These are phyloP conservation scores for Carex myosuroides DNA, from an alignment of 176 grass and related monocot genomes.

Conservation along the genomic window DNA sequence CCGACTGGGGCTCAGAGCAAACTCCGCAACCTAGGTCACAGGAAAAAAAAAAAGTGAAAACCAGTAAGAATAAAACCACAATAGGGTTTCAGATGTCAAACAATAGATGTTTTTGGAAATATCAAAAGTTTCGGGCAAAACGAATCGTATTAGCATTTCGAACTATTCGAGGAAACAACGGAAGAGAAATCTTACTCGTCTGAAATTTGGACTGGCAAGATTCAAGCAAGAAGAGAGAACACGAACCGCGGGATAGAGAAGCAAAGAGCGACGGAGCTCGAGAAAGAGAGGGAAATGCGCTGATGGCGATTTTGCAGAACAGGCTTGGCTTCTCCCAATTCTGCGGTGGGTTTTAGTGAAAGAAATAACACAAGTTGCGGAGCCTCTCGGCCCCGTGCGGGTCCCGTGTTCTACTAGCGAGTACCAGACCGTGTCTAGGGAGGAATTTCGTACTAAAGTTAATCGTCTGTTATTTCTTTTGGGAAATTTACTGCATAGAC, in stretches of 20 bases:
- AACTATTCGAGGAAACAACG: background rate
- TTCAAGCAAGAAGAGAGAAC: background rate
- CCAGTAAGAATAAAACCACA: background rate
- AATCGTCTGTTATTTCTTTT: background rate
- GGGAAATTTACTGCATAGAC: background rate
- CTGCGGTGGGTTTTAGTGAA: background rate
- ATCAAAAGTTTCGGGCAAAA: background rate
- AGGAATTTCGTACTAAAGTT: background rate
- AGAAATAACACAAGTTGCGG: background rate
- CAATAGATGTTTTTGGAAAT: background rate
- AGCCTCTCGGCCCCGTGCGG: background rate
- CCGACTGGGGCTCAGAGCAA: background rate
- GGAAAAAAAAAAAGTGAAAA: background rate
- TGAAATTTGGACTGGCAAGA: background rate
- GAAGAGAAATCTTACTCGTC: background rate
- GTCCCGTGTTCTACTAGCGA: background rate
- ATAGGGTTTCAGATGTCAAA: background rate
- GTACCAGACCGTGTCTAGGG: background rate
- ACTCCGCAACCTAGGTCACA: background rate
- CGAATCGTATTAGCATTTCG: background rate
- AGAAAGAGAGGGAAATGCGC: background rate
- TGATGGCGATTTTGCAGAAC: slow-evolving; percentile 1
- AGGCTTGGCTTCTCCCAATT: background rate
- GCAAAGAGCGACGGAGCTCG: background rate
- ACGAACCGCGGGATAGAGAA: background rate